Base-by-base conservation (phyloP, 176 grass and related monocot species). In the Oryza longistaminata region DNA sequence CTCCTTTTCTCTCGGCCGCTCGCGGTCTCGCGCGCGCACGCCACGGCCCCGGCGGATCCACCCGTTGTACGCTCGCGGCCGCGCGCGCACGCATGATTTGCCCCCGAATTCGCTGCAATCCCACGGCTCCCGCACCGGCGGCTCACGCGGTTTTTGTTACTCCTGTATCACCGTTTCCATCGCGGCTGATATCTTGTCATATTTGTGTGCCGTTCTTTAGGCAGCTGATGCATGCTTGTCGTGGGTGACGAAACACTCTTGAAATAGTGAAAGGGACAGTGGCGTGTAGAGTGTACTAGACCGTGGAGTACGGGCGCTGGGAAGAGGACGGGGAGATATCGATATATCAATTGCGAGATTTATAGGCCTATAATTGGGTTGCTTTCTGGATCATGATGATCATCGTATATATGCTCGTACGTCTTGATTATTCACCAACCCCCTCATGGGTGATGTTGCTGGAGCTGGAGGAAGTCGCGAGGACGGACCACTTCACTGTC, bases 401-500 rank as follows among this genome's bases (percentile, higher is more conserved):
- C 58, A 62, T 11, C 6, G n/a, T 24, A 24, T 24, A 24, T 24
- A 24, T 11, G 58, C 58, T 62, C 1, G 55, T 61, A 61, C 21
- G 55, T 61, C 19, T 22, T 7, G 55, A 61, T 61, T 61, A 12
- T 61, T 61, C 55, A 61, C 14, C 52, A 19, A 61, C 46, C 65
- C 65, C 34, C 84, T 40, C 3, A 35, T 39, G 71, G 15, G 58
- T 66, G n/a, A 9, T 81, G 72, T 53, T 4, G 13, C 62, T 16
- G n/a, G 40, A 62, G 29, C 29, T 31, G 29, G 29, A 31, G 29
- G n/a, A 27, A 48, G 16, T 75, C 79, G 60, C 3, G 24, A 11
- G 27, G 9, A 19, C 75, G 70, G 77, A 89, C 88, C 77, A 76
- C 71, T 25, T 67, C 71, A 71, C 48, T 26, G 87, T 83, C 71